Percentiles rank a stretch among this genome's conserved stretches.
Evolutionary conservation across 768 basidiomycete genomes (phyloP).

Genomic region (Leccinum fibrillosum): DNA sequence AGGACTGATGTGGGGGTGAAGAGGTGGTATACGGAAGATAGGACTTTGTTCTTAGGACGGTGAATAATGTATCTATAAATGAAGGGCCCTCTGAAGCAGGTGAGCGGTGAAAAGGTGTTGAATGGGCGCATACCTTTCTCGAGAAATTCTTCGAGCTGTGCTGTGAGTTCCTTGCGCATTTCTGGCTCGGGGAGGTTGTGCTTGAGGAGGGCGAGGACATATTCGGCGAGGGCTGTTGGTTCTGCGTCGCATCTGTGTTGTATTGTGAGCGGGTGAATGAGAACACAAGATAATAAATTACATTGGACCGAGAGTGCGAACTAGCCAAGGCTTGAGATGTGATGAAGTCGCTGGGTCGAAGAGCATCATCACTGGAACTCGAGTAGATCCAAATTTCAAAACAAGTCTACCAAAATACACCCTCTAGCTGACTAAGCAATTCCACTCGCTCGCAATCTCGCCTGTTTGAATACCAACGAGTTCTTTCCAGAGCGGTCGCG

Average conservation of each 20-base stretch:
- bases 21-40: conserved; percentile 71
- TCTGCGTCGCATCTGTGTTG: conserved; percentile 87
- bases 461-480: conserved; percentile 72
- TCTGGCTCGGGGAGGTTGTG: conserved; percentile 82
- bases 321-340: conserved; percentile 85
- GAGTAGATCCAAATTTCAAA: not conserved
- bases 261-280: not conserved
- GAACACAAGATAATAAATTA: fast-evolving
- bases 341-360: conserved; percentile 60
- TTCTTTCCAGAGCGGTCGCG: conserved; percentile 46
- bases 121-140: conserved; percentile 65
- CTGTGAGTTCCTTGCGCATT: conserved; percentile 71
- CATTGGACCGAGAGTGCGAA: conserved; percentile 90
- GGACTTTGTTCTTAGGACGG: conserved; percentile 79
- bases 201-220: conserved; percentile 89
- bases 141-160: conserved; percentile 88
- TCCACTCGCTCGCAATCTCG: conserved; percentile 75
- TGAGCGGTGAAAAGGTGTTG: conserved; percentile 5
- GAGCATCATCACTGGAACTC: conserved; percentile 49
- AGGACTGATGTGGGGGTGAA: conserved; percentile 32
- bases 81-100: conserved; percentile 51
- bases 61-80: conserved; percentile 87
- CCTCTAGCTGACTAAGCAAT: conserved; percentile 40
- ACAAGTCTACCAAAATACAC: not conserved
- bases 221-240: conserved; percentile 89